phyloP scores from a whole-genome alignment of 2,329 filamentous ascomycete genomes.

The Cladosporium austrohemisphaericum region DNA sequence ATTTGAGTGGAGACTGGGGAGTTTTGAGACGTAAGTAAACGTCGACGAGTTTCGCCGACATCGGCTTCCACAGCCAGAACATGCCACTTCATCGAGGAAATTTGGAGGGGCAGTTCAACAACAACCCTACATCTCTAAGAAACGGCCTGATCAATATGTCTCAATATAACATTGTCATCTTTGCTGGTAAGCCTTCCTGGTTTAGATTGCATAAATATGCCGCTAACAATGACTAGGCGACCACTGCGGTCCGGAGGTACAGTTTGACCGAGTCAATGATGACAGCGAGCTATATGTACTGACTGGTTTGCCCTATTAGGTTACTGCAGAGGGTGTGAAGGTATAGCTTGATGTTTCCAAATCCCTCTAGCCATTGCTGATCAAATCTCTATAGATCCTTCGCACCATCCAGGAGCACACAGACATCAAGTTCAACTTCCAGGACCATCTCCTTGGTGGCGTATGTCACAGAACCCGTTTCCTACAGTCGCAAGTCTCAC shows the following conservation, averaged over 20 bases:
- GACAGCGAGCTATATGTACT: conserved; percentile 9
- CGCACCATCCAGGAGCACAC: conserved; percentile 70
- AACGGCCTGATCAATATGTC: conserved; percentile 6
- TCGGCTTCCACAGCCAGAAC: conserved; percentile 4
- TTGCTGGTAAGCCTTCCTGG: conserved; percentile 5
- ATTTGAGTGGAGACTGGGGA: not conserved
- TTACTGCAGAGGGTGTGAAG: conserved; percentile 81
- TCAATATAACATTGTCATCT: conserved; percentile 15
- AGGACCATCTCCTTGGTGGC: conserved; percentile 86
- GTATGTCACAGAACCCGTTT: conserved; percentile 55
- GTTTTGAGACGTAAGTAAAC: not conserved
- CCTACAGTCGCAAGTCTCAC: conserved; percentile 3
- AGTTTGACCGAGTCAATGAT: conserved; percentile 27
- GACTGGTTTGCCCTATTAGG: conserved; percentile 45
- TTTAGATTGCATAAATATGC: not conserved
- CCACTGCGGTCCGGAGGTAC: conserved; percentile 80
- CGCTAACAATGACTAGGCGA: conserved; percentile 44
- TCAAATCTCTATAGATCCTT: conserved; percentile 59
- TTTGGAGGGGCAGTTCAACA: conserved; percentile 6
- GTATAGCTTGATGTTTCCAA: conserved; percentile 43
- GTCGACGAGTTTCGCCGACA: not conserved
- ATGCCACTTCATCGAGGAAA: conserved; percentile 10
- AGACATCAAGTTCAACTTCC: conserved; percentile 78
- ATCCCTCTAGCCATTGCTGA: conserved; percentile 7
- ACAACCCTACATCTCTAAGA: not conserved